Percentiles rank a stretch among this genome's conserved stretches.
Conservation (phyloP, 2,329 filamentous ascomycete species). For the Ceratocystis alfenasii region DNA sequence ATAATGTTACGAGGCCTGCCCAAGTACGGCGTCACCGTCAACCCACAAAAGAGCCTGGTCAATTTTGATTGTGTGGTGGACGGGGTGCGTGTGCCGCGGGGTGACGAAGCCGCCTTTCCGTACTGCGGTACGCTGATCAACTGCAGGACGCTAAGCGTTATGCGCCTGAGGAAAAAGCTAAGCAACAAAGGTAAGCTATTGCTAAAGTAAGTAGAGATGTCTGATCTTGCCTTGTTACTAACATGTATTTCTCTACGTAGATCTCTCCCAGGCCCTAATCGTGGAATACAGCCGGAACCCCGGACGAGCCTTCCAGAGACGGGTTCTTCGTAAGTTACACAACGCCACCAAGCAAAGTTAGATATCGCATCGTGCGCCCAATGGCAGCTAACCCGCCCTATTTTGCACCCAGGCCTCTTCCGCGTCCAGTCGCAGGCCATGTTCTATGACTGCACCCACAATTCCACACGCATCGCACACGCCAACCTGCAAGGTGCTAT, state of each 20-base stretch:
- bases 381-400: not conserved
- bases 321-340: constrained; percentile 50
- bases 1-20: constrained; percentile 70
- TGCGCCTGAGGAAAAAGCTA: constrained; percentile 50
- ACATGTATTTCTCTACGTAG: not conserved
- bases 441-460: constrained; percentile 71
- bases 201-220: not conserved
- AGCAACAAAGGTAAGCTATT: constrained; percentile 38
- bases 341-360: too few species aligned
- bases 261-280: constrained; percentile 59
- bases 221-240: not conserved
- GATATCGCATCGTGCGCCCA: too few species aligned
- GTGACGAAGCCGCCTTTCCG: constrained; percentile 49
- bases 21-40: constrained; percentile 70
- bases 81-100: constrained; percentile 39
- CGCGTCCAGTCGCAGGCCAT: constrained; percentile 76
- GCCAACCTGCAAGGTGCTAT: constrained; percentile 67
- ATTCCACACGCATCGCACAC: constrained; percentile 55
- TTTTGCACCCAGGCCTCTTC: constrained; percentile 45
- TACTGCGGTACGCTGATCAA: constrained; percentile 80
- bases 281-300: constrained; percentile 62
- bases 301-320: constrained; percentile 68
- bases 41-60: constrained; percentile 63
- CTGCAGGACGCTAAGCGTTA: constrained; percentile 60
- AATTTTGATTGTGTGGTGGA: constrained; percentile 63